These are phyloP conservation scores for Trichaptum fuscoviolaceum DNA, from an alignment of 768 basidiomycete genomes.

Conservation along the genomic window DNA sequence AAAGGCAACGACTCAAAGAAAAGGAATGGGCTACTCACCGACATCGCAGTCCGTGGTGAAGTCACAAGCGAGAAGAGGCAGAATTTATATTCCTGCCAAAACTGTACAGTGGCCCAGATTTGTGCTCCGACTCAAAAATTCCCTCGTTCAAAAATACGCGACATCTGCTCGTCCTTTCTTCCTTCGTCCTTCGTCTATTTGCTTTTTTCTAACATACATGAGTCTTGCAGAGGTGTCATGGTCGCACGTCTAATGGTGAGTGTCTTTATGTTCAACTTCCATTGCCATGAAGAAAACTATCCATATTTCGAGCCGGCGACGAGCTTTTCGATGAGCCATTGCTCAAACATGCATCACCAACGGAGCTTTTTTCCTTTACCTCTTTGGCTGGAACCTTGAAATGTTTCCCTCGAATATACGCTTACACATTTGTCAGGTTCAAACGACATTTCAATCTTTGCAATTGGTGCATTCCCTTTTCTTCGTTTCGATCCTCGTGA, in stretches of 20 bases:
- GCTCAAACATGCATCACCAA: constrained; percentile 75
- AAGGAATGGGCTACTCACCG: constrained; percentile 1
- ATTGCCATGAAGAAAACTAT: constrained; percentile 57
- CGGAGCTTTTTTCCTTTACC: constrained; percentile 31
- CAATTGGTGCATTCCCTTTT: constrained; percentile 5
- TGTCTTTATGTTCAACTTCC: constrained; percentile 3
- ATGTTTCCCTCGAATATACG: constrained; percentile 2
- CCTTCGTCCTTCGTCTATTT: constrained; percentile 23
- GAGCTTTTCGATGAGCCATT: constrained; percentile 56
- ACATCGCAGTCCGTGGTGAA: background rate
- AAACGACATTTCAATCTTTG: background rate
- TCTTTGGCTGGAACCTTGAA: constrained; percentile 11
- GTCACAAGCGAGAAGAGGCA: constrained; percentile 8
- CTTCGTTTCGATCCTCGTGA: constrained; percentile 19
- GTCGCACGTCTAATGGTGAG: constrained; percentile 29
- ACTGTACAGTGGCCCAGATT: constrained; percentile 39
- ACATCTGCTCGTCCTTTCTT: background rate
- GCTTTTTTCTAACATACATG: no score
- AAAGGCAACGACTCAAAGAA: constrained; percentile 10
- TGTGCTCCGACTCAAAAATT: constrained; percentile 2
- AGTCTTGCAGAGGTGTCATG: no score
- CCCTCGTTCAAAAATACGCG: background rate
- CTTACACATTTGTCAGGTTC: background rate
- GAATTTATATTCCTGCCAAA: constrained; percentile 12
- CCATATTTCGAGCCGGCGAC: constrained; percentile 71